Evolutionary conservation across 2,329 filamentous ascomycete species (phyloP).

Genomic region (Aspergillus cejpii): DNA sequence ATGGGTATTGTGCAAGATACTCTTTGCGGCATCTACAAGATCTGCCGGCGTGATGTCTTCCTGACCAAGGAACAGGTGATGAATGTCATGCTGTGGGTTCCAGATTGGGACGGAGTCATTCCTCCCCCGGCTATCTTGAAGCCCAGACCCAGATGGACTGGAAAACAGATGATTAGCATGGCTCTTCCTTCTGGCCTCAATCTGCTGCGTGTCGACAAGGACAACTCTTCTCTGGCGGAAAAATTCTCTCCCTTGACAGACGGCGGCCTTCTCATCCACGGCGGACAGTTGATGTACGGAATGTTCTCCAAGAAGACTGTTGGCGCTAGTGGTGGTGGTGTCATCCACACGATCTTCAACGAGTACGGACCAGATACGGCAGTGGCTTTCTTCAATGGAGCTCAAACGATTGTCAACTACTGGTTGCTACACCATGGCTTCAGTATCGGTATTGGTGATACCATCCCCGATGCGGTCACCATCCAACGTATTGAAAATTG

Average conservation of each 20-base stretch:
- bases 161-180: constrained; percentile 95
- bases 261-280: constrained; percentile 72
- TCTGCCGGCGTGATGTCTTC: constrained; percentile 88
- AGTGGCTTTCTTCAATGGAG: constrained; percentile 92
- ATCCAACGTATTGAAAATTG: constrained; percentile 77
- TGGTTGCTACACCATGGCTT: constrained; percentile 95
- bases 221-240: constrained; percentile 49
- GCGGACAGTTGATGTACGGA: constrained; percentile 84
- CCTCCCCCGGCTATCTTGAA: constrained; percentile 91
- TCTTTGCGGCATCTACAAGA: constrained; percentile 91
- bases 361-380: constrained; percentile 79
- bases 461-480: constrained; percentile 80
- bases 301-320: constrained; percentile 90
- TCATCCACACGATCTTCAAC: constrained; percentile 94
- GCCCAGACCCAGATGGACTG: constrained; percentile 88
- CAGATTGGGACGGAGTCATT: constrained; percentile 92
- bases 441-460: constrained; percentile 97
- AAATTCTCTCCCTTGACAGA: constrained; percentile 61
- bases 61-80: constrained; percentile 85
- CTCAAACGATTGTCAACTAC: constrained; percentile 91
- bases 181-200: constrained; percentile 83
- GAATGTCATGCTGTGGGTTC: constrained; percentile 96
- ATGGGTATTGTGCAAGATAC: constrained; percentile 99
- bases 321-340: constrained; percentile 80
- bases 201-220: constrained; percentile 58